Base-by-base conservation (phyloP, 495 filamentous ascomycete species). In the Penicillium coprophilum region DNA sequence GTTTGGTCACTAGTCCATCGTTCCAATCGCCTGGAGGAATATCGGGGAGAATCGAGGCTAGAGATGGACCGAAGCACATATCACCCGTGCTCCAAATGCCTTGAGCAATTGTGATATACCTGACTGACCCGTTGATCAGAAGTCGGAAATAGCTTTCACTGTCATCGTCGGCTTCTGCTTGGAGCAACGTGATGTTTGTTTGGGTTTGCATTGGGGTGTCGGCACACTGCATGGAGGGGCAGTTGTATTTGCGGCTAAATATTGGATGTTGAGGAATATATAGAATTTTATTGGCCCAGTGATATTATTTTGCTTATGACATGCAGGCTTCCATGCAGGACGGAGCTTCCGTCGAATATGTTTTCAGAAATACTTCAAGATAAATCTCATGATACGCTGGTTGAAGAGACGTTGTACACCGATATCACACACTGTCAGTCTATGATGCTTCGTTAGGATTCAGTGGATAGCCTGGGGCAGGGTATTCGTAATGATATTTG, bases 31-130 rank as follows among this genome's bases (percentile, higher is more conserved):
- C 63, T 30, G 56, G 12, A n/a, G 62, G 58, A 20, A 65, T 41
- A 19, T 53, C 31, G 6, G 68, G 64, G 9, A 70, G 50, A 27
- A 68, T 7, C 1, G 57, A 54, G 7, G 54, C 34, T 21, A 66
- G 57, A 21, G 61, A 61, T 28, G 68, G 68, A 17, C 57, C 65
- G 56, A 74, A 74, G 50, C 63, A 74, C 58, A 76, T 64, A 48
- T 70, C 63, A 41, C 71, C 66, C 6, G 56, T 28, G 39, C 50
- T 63, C 50, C 64, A 74, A 28, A 69, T 61, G 50, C 60, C 66
- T 13, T 64, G 64, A n/a, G 69, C 62, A 11, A 74, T 58, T 48
- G 68, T 70, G 58, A 72, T 53, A 47, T 72, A 74, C 64, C 72
- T 69, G 43, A 73, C 59, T 32, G 54, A 46, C 27, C 48, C 59